phyloP scores from a whole-genome alignment of 2,329 filamentous ascomycete genomes.

The Clathrospora elynae region DNA sequence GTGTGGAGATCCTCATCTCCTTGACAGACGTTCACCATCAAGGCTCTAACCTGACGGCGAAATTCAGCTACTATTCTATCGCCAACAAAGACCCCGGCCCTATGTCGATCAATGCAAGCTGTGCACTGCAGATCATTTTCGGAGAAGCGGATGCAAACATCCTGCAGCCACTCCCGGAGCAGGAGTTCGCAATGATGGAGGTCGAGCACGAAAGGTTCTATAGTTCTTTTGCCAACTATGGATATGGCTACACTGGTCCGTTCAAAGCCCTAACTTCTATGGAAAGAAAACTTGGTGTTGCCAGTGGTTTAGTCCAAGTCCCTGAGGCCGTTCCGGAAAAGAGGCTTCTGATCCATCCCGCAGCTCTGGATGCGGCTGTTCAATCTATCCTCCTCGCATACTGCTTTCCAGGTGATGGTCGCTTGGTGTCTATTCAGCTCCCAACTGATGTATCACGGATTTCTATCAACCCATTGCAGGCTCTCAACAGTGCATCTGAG shows the following conservation, averaged over 20 bases:
- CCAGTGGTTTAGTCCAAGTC: too few relatives aligned
- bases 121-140: background rate
- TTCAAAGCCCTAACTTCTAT: background rate
- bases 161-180: too few relatives aligned
- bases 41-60: background rate
- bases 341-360: constrained; percentile 30
- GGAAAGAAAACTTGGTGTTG: too few relatives aligned
- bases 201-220: background rate
- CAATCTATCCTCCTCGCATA: constrained; percentile 40
- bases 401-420: constrained; percentile 36
- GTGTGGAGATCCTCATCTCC: background rate
- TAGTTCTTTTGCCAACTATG: background rate
- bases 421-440: constrained; percentile 14
- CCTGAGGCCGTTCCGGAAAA: too few relatives aligned
- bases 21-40: background rate
- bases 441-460: constrained; percentile 26
- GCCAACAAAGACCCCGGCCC: background rate
- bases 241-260: background rate
- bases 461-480: constrained; percentile 26
- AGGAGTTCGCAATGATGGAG: background rate
- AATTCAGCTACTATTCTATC: background rate
- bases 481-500: too few relatives aligned
- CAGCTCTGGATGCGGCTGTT: constrained; percentile 38
- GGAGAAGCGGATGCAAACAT: too few relatives aligned
- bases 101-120: background rate